phyloP scores from a whole-genome alignment of 2,329 filamentous ascomycete genomes.

The Xylaria sp. region DNA sequence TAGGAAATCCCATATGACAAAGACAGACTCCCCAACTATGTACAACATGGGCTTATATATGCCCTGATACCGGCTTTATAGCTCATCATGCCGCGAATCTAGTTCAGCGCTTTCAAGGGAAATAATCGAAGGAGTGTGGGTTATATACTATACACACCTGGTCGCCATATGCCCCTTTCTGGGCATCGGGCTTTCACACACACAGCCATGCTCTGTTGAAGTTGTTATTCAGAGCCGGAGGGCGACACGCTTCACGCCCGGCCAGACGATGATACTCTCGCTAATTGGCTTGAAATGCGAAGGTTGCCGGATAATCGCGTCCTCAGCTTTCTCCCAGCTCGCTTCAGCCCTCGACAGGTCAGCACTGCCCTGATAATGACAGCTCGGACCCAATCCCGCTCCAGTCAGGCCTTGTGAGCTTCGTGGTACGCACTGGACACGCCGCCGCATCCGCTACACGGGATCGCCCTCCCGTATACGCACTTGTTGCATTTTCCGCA shows the following conservation, averaged over 20 bases:
- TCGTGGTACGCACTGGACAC: conserved; percentile 36
- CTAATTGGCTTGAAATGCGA: not conserved
- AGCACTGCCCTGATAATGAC: not conserved
- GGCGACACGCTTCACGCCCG: not conserved
- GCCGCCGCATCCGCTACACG: conserved; percentile 36
- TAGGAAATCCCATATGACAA: conserved; percentile 12
- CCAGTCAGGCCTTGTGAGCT: conserved; percentile 23
- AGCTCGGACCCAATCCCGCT: conserved; percentile 14
- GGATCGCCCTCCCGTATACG: conserved; percentile 28
- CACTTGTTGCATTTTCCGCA: conserved; percentile 39
- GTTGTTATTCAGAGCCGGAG: not conserved
- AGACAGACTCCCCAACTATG: conserved; percentile 6
- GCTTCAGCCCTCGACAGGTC: conserved; percentile 1
- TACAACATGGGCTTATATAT: conserved; percentile 5
- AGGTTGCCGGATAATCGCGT: conserved; percentile 5
- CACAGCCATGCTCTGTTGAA: not conserved
- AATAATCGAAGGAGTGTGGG: conserved; percentile 28
- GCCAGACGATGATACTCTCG: conserved; percentile 2
- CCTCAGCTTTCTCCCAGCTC: conserved; percentile 11
- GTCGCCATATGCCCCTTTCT: conserved; percentile 8
- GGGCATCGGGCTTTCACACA: not conserved
- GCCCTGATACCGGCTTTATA: not conserved
- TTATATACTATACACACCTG: conserved; percentile 19
- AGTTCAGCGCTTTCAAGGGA: conserved; percentile 23
- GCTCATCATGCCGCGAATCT: conserved; percentile 16